Evolutionary conservation across 176 grass and related monocot species (phyloP), one percentile per base, ranked within the genome.

Genomic region (Pharus latifolius): DNA sequence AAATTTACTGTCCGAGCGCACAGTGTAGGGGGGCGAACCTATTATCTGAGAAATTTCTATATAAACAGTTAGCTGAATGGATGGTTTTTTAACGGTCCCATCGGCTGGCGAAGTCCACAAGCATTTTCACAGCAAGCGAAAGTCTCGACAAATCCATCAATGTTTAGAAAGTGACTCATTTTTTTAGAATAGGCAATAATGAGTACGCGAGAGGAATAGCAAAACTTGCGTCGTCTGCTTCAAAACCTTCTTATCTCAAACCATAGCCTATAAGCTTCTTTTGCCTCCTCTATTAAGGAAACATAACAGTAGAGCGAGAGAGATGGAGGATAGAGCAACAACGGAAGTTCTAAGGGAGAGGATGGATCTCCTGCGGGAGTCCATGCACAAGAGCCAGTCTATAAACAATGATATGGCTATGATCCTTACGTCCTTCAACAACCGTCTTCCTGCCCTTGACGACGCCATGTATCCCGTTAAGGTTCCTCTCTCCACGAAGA

Each of bases 401-500:
- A 19, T 70, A 9, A 19, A 57, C 2, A 13, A 17, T 4, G 42
- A 20, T 10, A 56, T 50, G 0, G 31, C 20, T 42, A 53, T 20
- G 1, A 7, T 44, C 7, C 9, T 48, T 23, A n/a, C 54, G 24
- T 59, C 53, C 22, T 2, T 69, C 22, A 26, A 10, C 7, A 11
- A 2, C 30, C 64, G 26, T 43, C 48, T 54, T 56, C 33, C 47
- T 19, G 77, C 67, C 67, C 40, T 80, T 41, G 65, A 79, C 42
- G 44, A 59, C 2, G 42, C 53, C 19, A 24, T 78, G 15, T 53
- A 14, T 29, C 63, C 75, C 24, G 75, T 42, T 44, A n/a, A 68
- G 61, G 74, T 76, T 13, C 9, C 2, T 1, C 7, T 3, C 16
- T 3, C 2, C 44, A 3, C 2, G n/a, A n/a, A n/a, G n/a, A n/a